Evolutionary conservation across 139 green algal genomes (phyloP).

Genomic region (Coelastrella sp.): DNA sequence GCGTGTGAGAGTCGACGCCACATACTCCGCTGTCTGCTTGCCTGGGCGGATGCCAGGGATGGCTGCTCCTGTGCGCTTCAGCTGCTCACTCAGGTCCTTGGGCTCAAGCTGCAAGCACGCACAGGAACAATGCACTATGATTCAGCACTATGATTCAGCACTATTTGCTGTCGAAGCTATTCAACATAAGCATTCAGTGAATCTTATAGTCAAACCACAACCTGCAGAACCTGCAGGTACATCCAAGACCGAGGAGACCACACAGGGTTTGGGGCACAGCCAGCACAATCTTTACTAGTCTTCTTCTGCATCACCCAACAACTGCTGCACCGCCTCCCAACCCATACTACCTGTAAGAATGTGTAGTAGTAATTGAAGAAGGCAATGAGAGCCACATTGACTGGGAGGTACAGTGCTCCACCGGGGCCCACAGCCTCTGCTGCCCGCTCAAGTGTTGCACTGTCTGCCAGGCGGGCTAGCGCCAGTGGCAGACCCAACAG

Average conservation of each 20-base stretch:
- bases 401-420: slow-evolving; percentile 87
- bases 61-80: slow-evolving; percentile 93
- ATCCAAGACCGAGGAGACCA: too few relatives aligned
- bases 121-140: not conserved
- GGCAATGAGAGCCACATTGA: slow-evolving; percentile 95
- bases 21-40: slow-evolving; percentile 91
- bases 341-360: slow-evolving; percentile 89
- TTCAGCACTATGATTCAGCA: too few relatives aligned
- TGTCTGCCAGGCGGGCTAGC: slow-evolving; percentile 85
- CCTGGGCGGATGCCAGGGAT: slow-evolving; percentile 94
- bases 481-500: slow-evolving; percentile 92
- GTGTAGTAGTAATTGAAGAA: slow-evolving; percentile 99
- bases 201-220: too few relatives aligned
- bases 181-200: too few relatives aligned
- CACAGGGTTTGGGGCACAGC: too few relatives aligned
- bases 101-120: slow-evolving; percentile 91
- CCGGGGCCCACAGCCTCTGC: slow-evolving; percentile 80
- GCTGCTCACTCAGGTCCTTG: slow-evolving; percentile 97
- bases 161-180: too few relatives aligned
- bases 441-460: slow-evolving; percentile 67
- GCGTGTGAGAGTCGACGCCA: slow-evolving; percentile 89
- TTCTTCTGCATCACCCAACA: not conserved
- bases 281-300: too few relatives aligned
- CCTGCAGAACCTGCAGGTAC: too few relatives aligned
- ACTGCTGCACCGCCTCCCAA: not conserved